phyloP scores from a whole-genome alignment of 306 rosid genomes.

The Gynostemma pentaphyllum region DNA sequence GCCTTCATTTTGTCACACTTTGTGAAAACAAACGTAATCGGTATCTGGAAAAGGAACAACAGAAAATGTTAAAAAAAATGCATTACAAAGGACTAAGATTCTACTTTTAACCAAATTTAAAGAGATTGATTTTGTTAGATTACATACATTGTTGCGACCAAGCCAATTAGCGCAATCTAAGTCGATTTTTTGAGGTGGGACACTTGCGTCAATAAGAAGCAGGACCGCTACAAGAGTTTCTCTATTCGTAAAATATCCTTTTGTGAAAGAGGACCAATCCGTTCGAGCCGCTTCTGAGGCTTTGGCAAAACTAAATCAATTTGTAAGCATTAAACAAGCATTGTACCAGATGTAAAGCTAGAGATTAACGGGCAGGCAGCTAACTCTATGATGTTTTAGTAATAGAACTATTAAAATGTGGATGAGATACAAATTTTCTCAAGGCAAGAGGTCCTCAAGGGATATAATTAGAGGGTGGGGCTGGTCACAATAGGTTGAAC shows the following conservation, averaged over 20 bases:
- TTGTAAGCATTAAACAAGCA: slow-evolving; percentile 5
- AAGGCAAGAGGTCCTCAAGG: neutral
- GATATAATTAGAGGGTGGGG: neutral
- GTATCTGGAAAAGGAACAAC: slow-evolving; percentile 43
- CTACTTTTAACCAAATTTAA: neutral
- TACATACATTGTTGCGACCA: slow-evolving; percentile 62
- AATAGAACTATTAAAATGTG: neutral
- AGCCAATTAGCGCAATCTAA: slow-evolving; percentile 95
- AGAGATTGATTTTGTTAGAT: neutral
- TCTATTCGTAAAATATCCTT: slow-evolving; percentile 83
- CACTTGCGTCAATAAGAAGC: slow-evolving; percentile 81
- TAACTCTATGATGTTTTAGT: too few relatives aligned
- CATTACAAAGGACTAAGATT: neutral
- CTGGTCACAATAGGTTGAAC: too few relatives aligned
- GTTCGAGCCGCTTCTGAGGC: slow-evolving; percentile 64
- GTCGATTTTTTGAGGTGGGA: slow-evolving; percentile 88
- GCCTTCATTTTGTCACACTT: slow-evolving; percentile 79
- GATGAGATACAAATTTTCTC: neutral
- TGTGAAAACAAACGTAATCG: slow-evolving; percentile 76
- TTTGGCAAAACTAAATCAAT: slow-evolving; percentile 63
- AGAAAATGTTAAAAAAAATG: neutral
- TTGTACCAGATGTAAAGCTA: neutral
- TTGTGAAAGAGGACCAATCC: slow-evolving; percentile 87
- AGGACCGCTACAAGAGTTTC: slow-evolving; percentile 60
- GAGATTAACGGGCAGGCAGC: too few relatives aligned